Conservation (phyloP, 2,329 filamentous ascomycete species). For the Clarireedia monteithiana region DNA sequence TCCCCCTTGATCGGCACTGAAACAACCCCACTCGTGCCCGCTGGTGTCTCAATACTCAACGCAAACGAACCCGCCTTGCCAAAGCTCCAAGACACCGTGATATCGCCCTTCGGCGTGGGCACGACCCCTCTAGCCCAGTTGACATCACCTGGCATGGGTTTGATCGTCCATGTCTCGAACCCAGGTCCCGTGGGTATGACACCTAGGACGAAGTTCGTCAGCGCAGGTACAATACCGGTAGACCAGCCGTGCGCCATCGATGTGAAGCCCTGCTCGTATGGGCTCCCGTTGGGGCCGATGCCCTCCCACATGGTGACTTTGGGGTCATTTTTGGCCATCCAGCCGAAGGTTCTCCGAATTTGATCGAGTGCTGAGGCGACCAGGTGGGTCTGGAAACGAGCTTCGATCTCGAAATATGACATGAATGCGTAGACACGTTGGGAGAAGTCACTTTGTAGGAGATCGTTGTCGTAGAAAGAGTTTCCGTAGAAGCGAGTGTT, state of each 20-base stretch:
- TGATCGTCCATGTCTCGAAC: conserved; percentile 35
- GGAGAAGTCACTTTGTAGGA: conserved; percentile 32
- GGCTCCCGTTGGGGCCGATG: conserved; percentile 35
- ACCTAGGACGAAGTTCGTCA: conserved; percentile 40
- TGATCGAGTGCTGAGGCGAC: conserved; percentile 36
- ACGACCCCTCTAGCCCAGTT: conserved; percentile 38
- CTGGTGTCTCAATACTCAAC: conserved; percentile 29
- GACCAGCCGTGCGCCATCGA: conserved; percentile 45
- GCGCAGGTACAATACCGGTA: conserved; percentile 40
- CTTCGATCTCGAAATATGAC: conserved; percentile 45
- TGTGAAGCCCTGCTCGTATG: conserved; percentile 40
- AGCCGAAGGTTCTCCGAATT: conserved; percentile 40
- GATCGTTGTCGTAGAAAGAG: conserved; percentile 42
- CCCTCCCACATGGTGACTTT: conserved; percentile 44
- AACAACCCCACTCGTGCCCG: conserved; percentile 18
- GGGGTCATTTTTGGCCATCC: conserved; percentile 41
- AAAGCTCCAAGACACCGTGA: conserved; percentile 35
- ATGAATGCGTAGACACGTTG: conserved; percentile 44
- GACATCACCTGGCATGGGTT: conserved; percentile 31
- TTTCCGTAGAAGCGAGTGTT: conserved; percentile 39
- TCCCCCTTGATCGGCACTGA: conserved; percentile 17
- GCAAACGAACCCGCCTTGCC: conserved; percentile 18
- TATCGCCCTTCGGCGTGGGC: conserved; percentile 34
- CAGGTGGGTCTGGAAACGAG: conserved; percentile 35
- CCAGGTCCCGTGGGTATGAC: conserved; percentile 38